Conservation (phyloP, 768 basidiomycete species). For the Hygrocybe punicea region DNA sequence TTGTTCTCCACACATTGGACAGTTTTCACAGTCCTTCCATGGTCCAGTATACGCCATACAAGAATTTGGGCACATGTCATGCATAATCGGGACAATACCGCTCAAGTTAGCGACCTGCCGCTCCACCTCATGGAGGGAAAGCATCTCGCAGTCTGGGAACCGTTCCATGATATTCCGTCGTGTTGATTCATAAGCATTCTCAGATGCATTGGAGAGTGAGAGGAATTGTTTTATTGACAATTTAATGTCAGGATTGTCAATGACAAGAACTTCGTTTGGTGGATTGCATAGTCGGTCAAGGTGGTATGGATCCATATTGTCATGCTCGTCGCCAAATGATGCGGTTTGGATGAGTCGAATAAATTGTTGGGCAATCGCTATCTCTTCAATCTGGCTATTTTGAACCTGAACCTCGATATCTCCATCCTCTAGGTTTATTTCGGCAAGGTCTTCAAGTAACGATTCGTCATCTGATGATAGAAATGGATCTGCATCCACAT, state of each 20-base stretch:
- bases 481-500: too few relatives aligned
- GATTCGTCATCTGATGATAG: too few relatives aligned
- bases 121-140: conserved; percentile 29
- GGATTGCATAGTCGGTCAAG: not conserved
- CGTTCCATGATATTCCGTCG: conserved; percentile 18
- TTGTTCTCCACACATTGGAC: conserved; percentile 23
- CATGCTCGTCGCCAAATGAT: not conserved
- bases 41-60: conserved; percentile 26
- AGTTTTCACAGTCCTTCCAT: conserved; percentile 7
- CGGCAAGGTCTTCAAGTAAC: too few relatives aligned
- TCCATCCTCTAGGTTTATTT: too few relatives aligned
- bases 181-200: conserved; percentile 28
- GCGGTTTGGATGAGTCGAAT: not conserved
- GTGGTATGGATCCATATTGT: not conserved
- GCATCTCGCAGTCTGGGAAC: conserved; percentile 25
- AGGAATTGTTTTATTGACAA: conserved; percentile 36
- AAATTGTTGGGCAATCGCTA: not conserved
- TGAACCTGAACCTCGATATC: not conserved
- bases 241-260: conserved; percentile 21
- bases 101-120: conserved; percentile 24
- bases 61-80: conserved; percentile 43
- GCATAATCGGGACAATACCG: conserved; percentile 31
- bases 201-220: conserved; percentile 25
- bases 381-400: not conserved
- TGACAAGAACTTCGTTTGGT: not conserved